phyloP scores from a whole-genome alignment of 2,329 filamentous ascomycete genomes.

The Alternaria dauci region DNA sequence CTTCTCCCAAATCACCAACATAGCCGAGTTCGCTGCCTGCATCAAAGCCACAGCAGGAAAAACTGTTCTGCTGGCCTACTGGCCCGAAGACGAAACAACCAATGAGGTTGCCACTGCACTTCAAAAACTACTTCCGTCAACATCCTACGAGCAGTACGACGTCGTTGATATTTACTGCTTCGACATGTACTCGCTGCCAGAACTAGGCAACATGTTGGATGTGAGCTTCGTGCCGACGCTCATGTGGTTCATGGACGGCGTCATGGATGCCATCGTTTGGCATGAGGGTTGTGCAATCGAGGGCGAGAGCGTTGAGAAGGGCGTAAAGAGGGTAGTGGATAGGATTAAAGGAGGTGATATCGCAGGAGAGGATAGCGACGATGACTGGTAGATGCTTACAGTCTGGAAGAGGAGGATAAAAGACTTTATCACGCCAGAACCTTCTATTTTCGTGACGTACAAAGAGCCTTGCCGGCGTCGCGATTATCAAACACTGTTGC shows the following conservation, averaged over 20 bases:
- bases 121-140: conserved; percentile 25
- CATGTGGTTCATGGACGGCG: conserved; percentile 36
- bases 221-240: conserved; percentile 35
- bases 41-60: conserved; percentile 29
- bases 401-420: background rate
- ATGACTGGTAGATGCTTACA: conserved; percentile 22
- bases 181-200: conserved; percentile 35
- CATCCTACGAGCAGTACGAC: conserved; percentile 16
- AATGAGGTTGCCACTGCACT: conserved; percentile 23
- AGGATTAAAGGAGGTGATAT: conserved; percentile 38
- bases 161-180: conserved; percentile 33
- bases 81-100: conserved; percentile 33
- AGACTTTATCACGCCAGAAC: background rate
- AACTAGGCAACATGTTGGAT: conserved; percentile 30
- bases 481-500: background rate
- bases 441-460: background rate
- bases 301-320: conserved; percentile 33
- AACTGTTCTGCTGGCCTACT: conserved; percentile 31
- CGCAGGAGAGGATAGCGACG: conserved; percentile 31
- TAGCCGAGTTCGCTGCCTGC: conserved; percentile 27
- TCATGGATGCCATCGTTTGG: conserved; percentile 35
- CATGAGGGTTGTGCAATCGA: conserved; percentile 34
- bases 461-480: background rate
- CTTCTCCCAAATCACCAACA: conserved; percentile 25
- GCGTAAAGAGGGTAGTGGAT: conserved; percentile 34